Conservation (phyloP, 495 filamentous ascomycete species). For the Lophiotrema nucula region DNA sequence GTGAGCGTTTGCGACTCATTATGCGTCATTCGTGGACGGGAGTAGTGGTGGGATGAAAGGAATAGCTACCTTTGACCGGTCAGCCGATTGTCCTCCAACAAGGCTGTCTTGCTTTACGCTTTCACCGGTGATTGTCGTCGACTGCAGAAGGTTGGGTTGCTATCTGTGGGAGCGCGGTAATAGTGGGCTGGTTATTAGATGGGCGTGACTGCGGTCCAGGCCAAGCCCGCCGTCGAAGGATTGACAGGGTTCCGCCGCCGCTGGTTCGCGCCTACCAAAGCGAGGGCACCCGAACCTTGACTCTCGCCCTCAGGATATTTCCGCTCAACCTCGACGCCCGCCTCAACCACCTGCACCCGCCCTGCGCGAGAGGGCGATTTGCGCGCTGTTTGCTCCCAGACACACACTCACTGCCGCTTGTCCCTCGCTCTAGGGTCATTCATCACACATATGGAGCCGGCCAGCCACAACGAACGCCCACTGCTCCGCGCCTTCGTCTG, state of each 20-base stretch:
- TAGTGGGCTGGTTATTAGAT: no score
- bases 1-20: conserved; percentile 62
- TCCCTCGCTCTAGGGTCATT: conserved; percentile 24
- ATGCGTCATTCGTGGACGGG: conserved; percentile 9
- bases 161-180: no score
- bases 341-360: conserved; percentile 1
- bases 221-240: no score
- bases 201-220: no score
- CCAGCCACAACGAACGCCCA: conserved; percentile 33
- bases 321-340: neutral
- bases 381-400: conserved; percentile 25
- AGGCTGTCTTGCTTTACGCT: neutral
- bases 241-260: no score
- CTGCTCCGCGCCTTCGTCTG: conserved; percentile 53
- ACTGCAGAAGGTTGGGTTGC: no score
- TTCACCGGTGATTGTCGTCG: no score
- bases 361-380: conserved; percentile 5
- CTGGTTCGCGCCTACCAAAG: no score
- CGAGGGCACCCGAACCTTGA: conserved; percentile 6
- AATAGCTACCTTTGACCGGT: conserved; percentile 5
- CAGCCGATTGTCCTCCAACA: neutral
- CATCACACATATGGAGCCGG: conserved; percentile 42
- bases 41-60: neutral
- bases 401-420: conserved; percentile 22
- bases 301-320: neutral